phyloP scores from a whole-genome alignment of 345 rosid species.

The Linum tenue region DNA sequence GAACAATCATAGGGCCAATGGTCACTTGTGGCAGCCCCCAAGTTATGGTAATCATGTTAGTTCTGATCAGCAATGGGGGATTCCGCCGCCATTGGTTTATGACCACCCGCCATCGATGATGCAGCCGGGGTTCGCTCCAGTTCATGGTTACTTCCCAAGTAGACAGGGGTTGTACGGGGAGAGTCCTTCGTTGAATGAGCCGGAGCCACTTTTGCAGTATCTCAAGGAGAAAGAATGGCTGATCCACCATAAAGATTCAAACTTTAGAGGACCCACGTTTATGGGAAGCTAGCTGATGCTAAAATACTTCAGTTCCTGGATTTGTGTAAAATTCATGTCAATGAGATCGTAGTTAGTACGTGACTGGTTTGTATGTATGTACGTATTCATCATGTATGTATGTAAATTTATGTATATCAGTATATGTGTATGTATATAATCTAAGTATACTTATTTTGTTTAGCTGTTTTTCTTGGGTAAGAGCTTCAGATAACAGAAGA shows the following conservation, averaged over 20 bases:
- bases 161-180: constrained; percentile 35
- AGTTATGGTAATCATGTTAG: constrained; percentile 23
- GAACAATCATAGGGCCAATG: constrained; percentile 31
- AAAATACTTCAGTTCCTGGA: not conserved
- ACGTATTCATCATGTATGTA: too few species aligned
- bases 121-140: constrained; percentile 18
- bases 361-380: too few species aligned
- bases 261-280: constrained; percentile 42
- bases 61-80: constrained; percentile 7
- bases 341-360: too few species aligned
- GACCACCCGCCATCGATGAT: constrained; percentile 36
- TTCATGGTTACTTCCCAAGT: constrained; percentile 22
- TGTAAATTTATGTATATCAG: too few species aligned
- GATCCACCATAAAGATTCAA: constrained; percentile 43
- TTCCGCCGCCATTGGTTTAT: too few species aligned
- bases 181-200: constrained; percentile 33
- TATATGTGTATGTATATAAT: too few species aligned
- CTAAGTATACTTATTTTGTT: too few species aligned
- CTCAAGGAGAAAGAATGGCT: constrained; percentile 77
- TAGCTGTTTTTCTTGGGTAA: too few species aligned
- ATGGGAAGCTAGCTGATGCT: constrained; percentile 34
- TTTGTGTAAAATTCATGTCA: too few species aligned
- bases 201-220: constrained; percentile 56
- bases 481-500: too few species aligned
- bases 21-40: constrained; percentile 24